Evolutionary conservation across 2,329 filamentous ascomycete species (phyloP).

Genomic region (Pezicula rhizophila): DNA sequence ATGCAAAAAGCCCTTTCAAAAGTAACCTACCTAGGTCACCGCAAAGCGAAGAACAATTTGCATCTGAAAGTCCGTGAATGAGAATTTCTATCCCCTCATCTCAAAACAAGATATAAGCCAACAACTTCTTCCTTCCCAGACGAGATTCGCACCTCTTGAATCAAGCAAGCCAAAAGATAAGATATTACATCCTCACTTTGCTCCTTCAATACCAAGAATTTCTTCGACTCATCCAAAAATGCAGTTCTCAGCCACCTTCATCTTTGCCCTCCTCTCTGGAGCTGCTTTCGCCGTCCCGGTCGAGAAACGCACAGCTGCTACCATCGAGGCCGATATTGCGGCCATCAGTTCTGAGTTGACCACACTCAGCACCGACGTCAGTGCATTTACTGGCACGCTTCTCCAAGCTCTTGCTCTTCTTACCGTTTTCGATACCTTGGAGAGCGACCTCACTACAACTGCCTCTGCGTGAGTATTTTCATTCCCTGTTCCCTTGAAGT

Average conservation of each 20-base stretch:
- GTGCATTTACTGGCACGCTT: slow-evolving; percentile 5
- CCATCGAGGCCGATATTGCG: slow-evolving; percentile 6
- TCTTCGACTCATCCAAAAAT: slow-evolving; percentile 1
- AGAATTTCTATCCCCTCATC: too few relatives aligned
- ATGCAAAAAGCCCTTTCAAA: too few relatives aligned
- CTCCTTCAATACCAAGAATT: too few relatives aligned
- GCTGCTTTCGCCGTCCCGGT: background rate
- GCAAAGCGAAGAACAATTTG: too few relatives aligned
- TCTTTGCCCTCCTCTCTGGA: slow-evolving; percentile 4
- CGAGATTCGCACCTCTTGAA: too few relatives aligned
- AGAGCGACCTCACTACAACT: slow-evolving; percentile 5
- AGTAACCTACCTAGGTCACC: too few relatives aligned
- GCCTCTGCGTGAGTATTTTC: background rate
- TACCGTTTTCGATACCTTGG: slow-evolving; percentile 4
- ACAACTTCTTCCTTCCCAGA: too few relatives aligned
- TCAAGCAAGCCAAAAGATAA: too few relatives aligned
- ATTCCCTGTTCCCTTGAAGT: too few relatives aligned
- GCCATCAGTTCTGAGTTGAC: slow-evolving; percentile 8
- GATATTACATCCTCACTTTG: too few relatives aligned
- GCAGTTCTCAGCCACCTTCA: slow-evolving; percentile 6
- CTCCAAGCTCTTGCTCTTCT: slow-evolving; percentile 5
- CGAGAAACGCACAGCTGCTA: slow-evolving; percentile 3
- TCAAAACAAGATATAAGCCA: too few relatives aligned
- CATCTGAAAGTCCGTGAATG: too few relatives aligned
- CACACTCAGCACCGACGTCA: slow-evolving; percentile 3